Evolutionary conservation across 2,329 filamentous ascomycete genomes (phyloP), one percentile per base, ranked within the genome.

Genomic region (Phialophora chinensis): DNA sequence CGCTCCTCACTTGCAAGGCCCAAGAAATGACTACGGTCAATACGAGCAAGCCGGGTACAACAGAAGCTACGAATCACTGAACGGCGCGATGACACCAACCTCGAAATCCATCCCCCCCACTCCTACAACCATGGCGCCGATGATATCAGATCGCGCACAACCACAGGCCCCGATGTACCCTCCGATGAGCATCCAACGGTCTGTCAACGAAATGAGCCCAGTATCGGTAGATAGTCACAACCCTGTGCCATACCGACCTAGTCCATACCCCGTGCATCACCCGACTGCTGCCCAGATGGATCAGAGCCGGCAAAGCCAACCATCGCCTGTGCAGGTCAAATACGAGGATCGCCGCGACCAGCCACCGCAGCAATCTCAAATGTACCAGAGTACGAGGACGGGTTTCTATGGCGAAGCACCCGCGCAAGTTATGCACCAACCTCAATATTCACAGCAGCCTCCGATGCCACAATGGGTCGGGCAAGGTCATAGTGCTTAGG

Each of bases 41-140:
- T 74, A 73, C 54, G 71, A 71, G 38, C 71, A 70, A 33, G 47
- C 66, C 29, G 60, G 62, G 12, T 74, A 73, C 56, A 69, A 62
- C 35, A 59, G 71, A 54, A 67, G 54, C 52, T 73, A 72, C 53
- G 70, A 71, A 20, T 62, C 69, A 8, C 27, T 70, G 52, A 68
- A 60, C 58, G 68, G 62, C 47, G 64, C 63, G 8, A 58, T 69
- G 29, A 53, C 69, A 49, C 63, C 69, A 12, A 52, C 63, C 4
- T 72, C 69, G n/a, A 68, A 70, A 42, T 54, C 69, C 10, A 69
- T 73, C 10, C 67, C 68, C 3, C 62, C 72, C 27, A 71, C 71
- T 25, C 66, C 70, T 1, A 69, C 69, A 2, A 67, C 68, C 14
- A 70, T 73, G 60, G 65, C 72, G 20, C 50, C 72, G 4, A 69